Evolutionary conservation across 2,329 filamentous ascomycete genomes (phyloP).

Genomic region (Cladosporium austrohemisphaericum): DNA sequence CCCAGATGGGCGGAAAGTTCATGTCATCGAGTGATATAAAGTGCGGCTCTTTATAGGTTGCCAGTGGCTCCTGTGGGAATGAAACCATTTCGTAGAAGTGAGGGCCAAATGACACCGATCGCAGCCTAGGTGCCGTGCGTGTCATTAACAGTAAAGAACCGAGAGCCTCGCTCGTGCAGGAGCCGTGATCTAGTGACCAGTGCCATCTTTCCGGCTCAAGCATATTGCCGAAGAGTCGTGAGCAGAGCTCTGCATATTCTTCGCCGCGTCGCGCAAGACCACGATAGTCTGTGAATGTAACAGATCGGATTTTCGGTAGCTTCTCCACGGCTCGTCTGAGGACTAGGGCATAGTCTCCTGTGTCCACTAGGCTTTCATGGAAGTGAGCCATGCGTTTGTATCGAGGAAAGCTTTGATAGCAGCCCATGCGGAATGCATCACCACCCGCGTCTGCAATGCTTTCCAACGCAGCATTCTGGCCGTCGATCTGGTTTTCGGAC

Average conservation of each 20-base stretch:
- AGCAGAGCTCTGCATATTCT: background rate
- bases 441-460: background rate
- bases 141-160: no score
- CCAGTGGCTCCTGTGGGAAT: background rate
- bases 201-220: conserved; percentile 8
- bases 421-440: conserved; percentile 1
- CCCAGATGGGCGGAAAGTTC: background rate
- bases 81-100: conserved; percentile 4
- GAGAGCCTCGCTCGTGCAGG: conserved; percentile 1
- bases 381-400: background rate
- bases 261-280: conserved; percentile 6
- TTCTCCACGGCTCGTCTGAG: background rate
- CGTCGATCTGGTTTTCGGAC: background rate
- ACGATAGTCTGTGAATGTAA: conserved; percentile 11
- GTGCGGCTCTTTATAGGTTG: conserved; percentile 3
- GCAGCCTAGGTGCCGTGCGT: no score
- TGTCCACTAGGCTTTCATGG: background rate
- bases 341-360: background rate
- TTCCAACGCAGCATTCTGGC: background rate
- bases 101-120: conserved; percentile 3
- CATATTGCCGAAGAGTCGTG: conserved; percentile 2
- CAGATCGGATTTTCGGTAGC: background rate
- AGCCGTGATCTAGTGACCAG: conserved; percentile 2
- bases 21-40: conserved; percentile 1
- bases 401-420: conserved; percentile 5